Evolutionary conservation across 805 yeast genomes (phyloP), one percentile per base, ranked within the genome.

Genomic region (Zygoascus tannicola): DNA sequence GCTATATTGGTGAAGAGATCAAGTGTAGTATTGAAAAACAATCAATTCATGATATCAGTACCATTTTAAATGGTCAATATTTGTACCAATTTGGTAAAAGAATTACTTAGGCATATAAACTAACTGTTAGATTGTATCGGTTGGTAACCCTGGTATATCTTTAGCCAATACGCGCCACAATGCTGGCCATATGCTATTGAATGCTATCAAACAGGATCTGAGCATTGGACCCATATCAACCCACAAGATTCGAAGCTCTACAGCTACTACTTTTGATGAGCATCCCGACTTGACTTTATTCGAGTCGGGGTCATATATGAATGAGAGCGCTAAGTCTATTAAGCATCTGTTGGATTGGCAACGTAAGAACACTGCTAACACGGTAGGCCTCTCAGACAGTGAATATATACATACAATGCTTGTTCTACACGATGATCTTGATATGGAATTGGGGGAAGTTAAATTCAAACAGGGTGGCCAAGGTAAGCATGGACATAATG

Each of bases 401-500:
- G 33, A 51, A 49, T 26, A 33, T 5, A 52, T 52, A 4, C 37
- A 34, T 55, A 54, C 38, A 56, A 68, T 78, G 46, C 68, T 86
- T 1, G 73, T 86, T 0, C 54, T 87, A 1, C 94, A 85, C 57
- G 97, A 88, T 58, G 97, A 88, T 51, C 58, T 87, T 37, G 80
- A 78, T 47, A 57, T 79, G 12, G 74, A 73, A 0, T 51, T 79
- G 2, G 96, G 97, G 0, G 73, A 75, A 43, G 66, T 78, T 18
- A 81, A 81, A 53, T 58, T 81, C 1, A 68, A 90, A 38, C 66
- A 64, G 15, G 79, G 77, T 12, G 73, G 76, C 1, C 68, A 81
- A 0, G 74, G 85, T 35, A 70, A 78, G 14, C 67, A 92, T 37
- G 96, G 95, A 0, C 97, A 88, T 55, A 86, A 85, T 56, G 97